Evolutionary conservation across 371 early-diverging fungal genomes (phyloP), one percentile per base, ranked within the genome.

Genomic region (Syncephalastrum sp.): DNA sequence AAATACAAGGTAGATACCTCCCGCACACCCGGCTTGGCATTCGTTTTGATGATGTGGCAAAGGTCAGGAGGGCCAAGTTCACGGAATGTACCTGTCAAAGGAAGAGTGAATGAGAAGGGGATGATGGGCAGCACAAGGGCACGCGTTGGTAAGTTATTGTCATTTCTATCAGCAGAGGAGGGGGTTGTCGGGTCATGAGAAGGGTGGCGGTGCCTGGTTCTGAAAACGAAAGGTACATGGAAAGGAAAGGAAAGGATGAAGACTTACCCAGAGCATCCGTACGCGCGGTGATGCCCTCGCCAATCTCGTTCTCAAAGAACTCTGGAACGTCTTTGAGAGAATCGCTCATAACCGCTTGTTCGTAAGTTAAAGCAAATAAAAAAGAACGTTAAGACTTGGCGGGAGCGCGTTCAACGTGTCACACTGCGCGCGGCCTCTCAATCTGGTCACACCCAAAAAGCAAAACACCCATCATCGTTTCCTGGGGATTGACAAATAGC

Each of bases 41-140:
- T 91, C 24, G 83, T 75, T 76, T 97, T 97, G 47, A 92, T 87
- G 54, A 97, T 85, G 69, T 95, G 96, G 63, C 93, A 92, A 23
- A 97, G 85, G 67, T 97, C 98, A n/a, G 97, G 96, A 42, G 98
- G 96, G 4, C 98, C 98, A 19, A 97, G 81, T 67, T 95, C 95
- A 47, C 94, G 87, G 68, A 92, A 94, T 55, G 91, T 83, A 19
- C 85, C 93, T 91, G 64, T 29, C 42, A 54, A 41, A 21, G 29
- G 13, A 59, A 53, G 3, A 52, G 50, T 14, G 5, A 25, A 10
- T 33, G 38, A 33, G 38, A 5, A 6, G 38, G 2, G 38, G 38
- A 33, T 33, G 38, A 33, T 33, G 38, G 8, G 10, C 38, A 33
- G 2, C 10, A 10, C 38, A 10, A 33, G 38, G 1, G 12, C 12